Percentiles rank a stretch among this genome's conserved stretches.
Conservation (phyloP, 768 basidiomycete species). For the Candolleomyces efflorescens region DNA sequence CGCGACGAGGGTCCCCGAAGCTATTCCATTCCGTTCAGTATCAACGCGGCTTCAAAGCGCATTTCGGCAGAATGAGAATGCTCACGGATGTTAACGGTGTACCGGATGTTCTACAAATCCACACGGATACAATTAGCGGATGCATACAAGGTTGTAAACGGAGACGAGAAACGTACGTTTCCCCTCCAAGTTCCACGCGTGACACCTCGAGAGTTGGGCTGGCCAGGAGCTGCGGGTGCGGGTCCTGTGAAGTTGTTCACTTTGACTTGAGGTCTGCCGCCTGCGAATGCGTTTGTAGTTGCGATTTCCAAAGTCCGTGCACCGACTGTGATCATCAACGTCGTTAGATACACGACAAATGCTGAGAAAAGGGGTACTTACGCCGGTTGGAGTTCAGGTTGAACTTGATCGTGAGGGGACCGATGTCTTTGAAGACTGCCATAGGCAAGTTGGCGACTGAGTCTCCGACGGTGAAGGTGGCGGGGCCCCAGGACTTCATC, state of each 20-base stretch:
- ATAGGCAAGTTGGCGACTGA: slow-evolving; percentile 26
- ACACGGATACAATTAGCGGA: not conserved
- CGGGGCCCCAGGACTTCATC: slow-evolving; percentile 31
- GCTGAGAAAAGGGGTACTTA: not conserved
- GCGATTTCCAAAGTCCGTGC: slow-evolving; percentile 32
- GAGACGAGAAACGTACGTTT: slow-evolving; percentile 20
- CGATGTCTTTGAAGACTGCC: slow-evolving; percentile 35
- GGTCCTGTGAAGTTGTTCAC: slow-evolving; percentile 29
- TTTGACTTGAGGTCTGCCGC: slow-evolving; percentile 27
- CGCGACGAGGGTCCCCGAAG: slow-evolving; percentile 8
- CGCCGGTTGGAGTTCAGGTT: slow-evolving; percentile 24
- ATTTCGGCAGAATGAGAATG: not conserved
- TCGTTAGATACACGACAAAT: not conserved
- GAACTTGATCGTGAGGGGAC: slow-evolving; percentile 26
- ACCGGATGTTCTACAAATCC: slow-evolving; percentile 25
- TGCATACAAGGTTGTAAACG: not conserved
- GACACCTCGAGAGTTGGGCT: slow-evolving; percentile 31
- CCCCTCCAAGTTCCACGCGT: slow-evolving; percentile 35
- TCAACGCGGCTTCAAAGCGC: no score
- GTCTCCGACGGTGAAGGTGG: slow-evolving; percentile 29
- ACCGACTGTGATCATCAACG: slow-evolving; percentile 14
- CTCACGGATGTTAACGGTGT: slow-evolving; percentile 32
- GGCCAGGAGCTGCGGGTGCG: slow-evolving; percentile 24
- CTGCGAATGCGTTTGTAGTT: slow-evolving; percentile 33
- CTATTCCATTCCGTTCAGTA: no score